Evolutionary conservation across 768 basidiomycete genomes (phyloP), one percentile per base, ranked within the genome.

Genomic region (Tricholoma matsutake): DNA sequence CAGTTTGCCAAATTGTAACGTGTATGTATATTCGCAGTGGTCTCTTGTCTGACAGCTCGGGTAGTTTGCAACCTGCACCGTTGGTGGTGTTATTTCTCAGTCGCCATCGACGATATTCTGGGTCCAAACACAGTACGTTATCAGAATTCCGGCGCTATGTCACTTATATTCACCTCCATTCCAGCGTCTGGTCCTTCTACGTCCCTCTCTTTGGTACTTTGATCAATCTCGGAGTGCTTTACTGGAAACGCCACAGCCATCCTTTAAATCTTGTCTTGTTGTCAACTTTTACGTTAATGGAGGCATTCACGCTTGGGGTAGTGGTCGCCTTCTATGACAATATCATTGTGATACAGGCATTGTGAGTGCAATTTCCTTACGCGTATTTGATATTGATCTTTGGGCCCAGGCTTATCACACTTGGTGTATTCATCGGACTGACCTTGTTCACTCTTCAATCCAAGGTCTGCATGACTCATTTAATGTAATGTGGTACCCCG

Each of bases 401-500:
- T 13, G 22, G 31, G 34, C 51, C 20, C 71, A 89, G 89, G 57
- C 74, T 96, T 56, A 94, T 98, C 68, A 97, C 96, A 0, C 77
- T 92, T 2, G 94, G 94, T 13, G 88, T 98, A 49, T 98, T 99
- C 83, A 74, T 94, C 41, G 97, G 96, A 6, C 76, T 99, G 63
- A 98, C 96, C 0, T 73, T 98, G 56, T 98, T 97, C 79, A 98
- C 97, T 0, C 80, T 97, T 72, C 95, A 96, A 73, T 92, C 91
- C 60, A 96, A 96, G 81, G 91, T 90, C 63, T 18, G 79, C 57
- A 13, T 29, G 61, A 62, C 29, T 8, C 10, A 29, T 18, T n/a
- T 3, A 22, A 53, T 53, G 7, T 18, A 32, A 53, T 31, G 8
- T 10, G 6, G 10, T 4, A 31, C n/a, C 16, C 20, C 31, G 11